Conservation (phyloP, 2,329 filamentous ascomycete genomes). For the Aspergillus sp. region DNA sequence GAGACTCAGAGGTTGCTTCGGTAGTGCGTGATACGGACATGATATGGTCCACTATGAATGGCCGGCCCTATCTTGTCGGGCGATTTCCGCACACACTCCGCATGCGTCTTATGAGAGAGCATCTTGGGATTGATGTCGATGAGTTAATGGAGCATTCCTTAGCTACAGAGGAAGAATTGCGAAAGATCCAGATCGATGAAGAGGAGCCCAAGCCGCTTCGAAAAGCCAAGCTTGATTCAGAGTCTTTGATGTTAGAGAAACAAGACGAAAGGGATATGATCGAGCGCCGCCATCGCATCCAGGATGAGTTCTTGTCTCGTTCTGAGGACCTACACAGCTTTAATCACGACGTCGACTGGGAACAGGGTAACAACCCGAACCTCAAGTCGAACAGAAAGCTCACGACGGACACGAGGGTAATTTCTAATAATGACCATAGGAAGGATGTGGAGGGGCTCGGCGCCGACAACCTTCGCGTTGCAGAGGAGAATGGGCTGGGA, state of each 20-base stretch:
- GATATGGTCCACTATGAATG: slow-evolving; percentile 88
- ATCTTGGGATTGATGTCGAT: slow-evolving; percentile 93
- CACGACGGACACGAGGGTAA: slow-evolving; percentile 59
- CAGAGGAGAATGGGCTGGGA: slow-evolving; percentile 61
- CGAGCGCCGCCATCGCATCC: slow-evolving; percentile 44
- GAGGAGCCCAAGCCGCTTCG: slow-evolving; percentile 31
- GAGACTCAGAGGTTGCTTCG: slow-evolving; percentile 89
- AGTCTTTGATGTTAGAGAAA: slow-evolving; percentile 35
- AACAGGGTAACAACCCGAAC: slow-evolving; percentile 58
- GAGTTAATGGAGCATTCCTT: slow-evolving; percentile 80
- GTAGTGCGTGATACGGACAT: slow-evolving; percentile 91
- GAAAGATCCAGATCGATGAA: slow-evolving; percentile 59
- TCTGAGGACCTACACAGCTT: slow-evolving; percentile 64
- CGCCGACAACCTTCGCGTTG: slow-evolving; percentile 69
- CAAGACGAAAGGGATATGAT: slow-evolving; percentile 43
- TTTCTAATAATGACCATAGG: slow-evolving; percentile 61
- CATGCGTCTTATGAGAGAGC: slow-evolving; percentile 92
- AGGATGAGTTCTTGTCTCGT: slow-evolving; percentile 58
- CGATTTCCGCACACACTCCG: slow-evolving; percentile 91
- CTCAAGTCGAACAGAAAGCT: slow-evolving; percentile 55
- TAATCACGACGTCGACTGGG: slow-evolving; percentile 72
- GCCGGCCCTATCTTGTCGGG: slow-evolving; percentile 83
- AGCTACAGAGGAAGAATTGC: slow-evolving; percentile 63
- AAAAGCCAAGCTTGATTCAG: slow-evolving; percentile 26
- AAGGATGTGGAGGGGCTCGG: slow-evolving; percentile 79